Conservation (phyloP, 2,329 filamentous ascomycete species). For the Fusarium phyllophilum region DNA sequence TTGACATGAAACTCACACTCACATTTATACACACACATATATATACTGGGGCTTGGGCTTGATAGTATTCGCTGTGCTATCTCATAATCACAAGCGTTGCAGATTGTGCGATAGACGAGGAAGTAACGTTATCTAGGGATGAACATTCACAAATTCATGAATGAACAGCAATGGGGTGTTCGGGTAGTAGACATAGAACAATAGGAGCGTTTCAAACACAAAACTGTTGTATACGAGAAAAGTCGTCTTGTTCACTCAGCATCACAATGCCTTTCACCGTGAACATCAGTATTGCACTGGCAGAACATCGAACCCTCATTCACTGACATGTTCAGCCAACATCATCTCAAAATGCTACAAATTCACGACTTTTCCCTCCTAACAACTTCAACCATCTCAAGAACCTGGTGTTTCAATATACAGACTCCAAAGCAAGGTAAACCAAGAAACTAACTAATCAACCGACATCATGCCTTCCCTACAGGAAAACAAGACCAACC, state of each 20-base stretch:
- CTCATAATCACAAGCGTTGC: background rate
- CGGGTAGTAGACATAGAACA: background rate
- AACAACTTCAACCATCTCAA: background rate
- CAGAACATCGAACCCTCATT: background rate
- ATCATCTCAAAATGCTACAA: background rate
- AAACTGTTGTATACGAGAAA: background rate
- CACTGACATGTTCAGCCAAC: background rate
- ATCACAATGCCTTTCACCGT: background rate
- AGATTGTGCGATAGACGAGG: background rate
- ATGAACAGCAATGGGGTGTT: background rate
- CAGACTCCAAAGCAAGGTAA: background rate
- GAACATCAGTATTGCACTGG: background rate
- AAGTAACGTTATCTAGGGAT: background rate
- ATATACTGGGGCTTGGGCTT: background rate
- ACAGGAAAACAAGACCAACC: background rate
- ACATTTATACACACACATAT: background rate
- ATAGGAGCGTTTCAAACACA: fast-evolving
- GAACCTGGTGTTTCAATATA: background rate
- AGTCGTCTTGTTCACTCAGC: background rate
- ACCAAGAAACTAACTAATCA: background rate
- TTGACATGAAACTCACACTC: background rate
- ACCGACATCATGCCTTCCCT: background rate
- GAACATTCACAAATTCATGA: background rate
- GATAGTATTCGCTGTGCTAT: background rate
- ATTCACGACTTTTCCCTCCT: background rate